Base-by-base conservation (phyloP, 1,139 yeast species). In the Candida albicans region DNA sequence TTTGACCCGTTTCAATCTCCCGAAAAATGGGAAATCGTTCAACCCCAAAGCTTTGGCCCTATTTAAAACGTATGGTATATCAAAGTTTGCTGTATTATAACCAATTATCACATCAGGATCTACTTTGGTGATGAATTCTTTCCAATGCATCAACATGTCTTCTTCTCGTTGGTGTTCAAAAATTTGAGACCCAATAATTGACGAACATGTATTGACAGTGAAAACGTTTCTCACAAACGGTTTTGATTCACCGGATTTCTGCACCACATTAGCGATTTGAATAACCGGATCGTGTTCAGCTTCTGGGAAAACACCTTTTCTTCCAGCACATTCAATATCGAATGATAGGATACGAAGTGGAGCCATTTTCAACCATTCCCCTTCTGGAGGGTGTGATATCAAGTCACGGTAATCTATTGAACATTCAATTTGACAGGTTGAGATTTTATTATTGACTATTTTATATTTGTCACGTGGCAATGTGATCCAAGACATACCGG, bases 41-140 rank as follows among this genome's bases (percentile, higher is more conserved):
- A 89, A 70, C 5, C 77, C 76, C 43, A 95, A 71, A 0, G 96
- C 86, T 38, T 70, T 73, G 0, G 99, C 96, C 50, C 99, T 80
- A 59, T 91, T 95, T 35, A 95, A 67, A 40, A 95, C 69, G 60
- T 95, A 95, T 0, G 99, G 99, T 43, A 95, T 73, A 75, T 95
- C 99, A 61, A 95, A 95, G 61, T 95, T 95, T 26, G 96, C 80
- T 4, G 90, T 89, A 61, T 95, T 95, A 65, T 93, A 95, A 40
- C 99, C 99, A 56, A 95, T 93, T 36, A 95, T 87, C 41, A 95
- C 96, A 67, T 95, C 99, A 0, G 99, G 96, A 63, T 95, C 99
- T 2, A 81, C 85, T 50, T 83, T 77, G 9, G 81, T 82, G 8
- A 95, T 78, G 57, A 95, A 95, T 35, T 89, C 87, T 51, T 81